phyloP scores from a whole-genome alignment of 2,329 filamentous ascomycete species.

The Fusarium sp. region DNA sequence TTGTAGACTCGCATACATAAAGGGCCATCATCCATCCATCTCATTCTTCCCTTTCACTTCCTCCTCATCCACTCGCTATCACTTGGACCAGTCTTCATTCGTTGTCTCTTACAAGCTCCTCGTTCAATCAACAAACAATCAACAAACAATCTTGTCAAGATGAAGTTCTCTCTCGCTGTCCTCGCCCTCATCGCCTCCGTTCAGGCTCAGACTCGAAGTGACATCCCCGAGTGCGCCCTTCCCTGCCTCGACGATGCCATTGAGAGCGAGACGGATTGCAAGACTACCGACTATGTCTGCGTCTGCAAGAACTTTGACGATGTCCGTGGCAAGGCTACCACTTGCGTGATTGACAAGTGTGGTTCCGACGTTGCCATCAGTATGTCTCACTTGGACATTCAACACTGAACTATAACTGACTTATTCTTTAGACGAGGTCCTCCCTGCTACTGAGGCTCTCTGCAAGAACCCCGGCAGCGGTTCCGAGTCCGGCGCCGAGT shows the following conservation, averaged over 20 bases:
- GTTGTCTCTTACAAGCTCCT: slow-evolving; percentile 33
- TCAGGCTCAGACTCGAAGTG: slow-evolving; percentile 47
- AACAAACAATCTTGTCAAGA: slow-evolving; percentile 42
- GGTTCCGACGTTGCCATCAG: slow-evolving; percentile 51
- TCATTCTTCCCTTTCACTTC: slow-evolving; percentile 14
- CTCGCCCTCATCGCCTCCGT: slow-evolving; percentile 49
- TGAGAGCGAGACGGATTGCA: slow-evolving; percentile 45
- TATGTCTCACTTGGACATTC: slow-evolving; percentile 47
- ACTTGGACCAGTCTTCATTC: slow-evolving; percentile 39
- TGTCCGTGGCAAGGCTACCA: slow-evolving; percentile 47
- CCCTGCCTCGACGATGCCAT: slow-evolving; percentile 50
- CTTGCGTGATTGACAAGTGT: slow-evolving; percentile 51
- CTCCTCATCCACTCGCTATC: slow-evolving; percentile 48
- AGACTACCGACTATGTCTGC: slow-evolving; percentile 48
- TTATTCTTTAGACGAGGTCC: no score
- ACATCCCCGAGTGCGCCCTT: slow-evolving; percentile 53
- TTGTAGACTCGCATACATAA: slow-evolving; percentile 44
- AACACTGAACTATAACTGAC: no score
- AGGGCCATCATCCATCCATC: slow-evolving; percentile 34
- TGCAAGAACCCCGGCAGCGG: slow-evolving; percentile 39
- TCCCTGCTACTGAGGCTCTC: slow-evolving; percentile 51
- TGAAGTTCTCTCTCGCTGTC: slow-evolving; percentile 52
- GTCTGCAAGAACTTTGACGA: slow-evolving; percentile 48
- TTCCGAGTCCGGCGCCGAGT: slow-evolving; percentile 7
- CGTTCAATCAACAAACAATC: slow-evolving; percentile 8